phyloP scores from a whole-genome alignment of 805 yeast genomes.

The Cyberlindnera xylosilytica region DNA sequence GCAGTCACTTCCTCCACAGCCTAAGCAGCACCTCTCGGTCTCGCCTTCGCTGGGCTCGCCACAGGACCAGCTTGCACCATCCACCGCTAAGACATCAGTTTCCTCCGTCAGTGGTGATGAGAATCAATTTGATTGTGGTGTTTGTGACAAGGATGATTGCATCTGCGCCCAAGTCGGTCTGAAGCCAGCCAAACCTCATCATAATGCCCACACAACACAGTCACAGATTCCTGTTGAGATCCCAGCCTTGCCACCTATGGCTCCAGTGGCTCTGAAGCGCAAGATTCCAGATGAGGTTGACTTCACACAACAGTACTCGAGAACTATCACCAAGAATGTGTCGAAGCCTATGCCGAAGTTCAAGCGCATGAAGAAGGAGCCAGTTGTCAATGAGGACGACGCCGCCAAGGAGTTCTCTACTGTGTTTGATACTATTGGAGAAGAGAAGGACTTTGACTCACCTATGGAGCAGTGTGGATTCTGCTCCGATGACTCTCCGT shows the following conservation, averaged over 20 bases:
- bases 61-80: slow-evolving; percentile 12
- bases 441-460: slow-evolving; percentile 41
- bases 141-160: slow-evolving; percentile 68
- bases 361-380: slow-evolving; percentile 6
- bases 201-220: neutral
- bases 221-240: slow-evolving; percentile 3
- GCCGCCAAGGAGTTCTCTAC: slow-evolving; percentile 20
- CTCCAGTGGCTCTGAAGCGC: slow-evolving; percentile 60
- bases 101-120: slow-evolving; percentile 21
- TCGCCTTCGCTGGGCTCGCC: slow-evolving; percentile 37
- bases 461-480: slow-evolving; percentile 84
- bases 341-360: slow-evolving; percentile 27
- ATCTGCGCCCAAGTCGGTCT: slow-evolving; percentile 49
- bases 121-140: slow-evolving; percentile 47
- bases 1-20: slow-evolving; percentile 31
- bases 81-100: slow-evolving; percentile 21
- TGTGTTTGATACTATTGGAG: slow-evolving; percentile 22
- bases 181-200: slow-evolving; percentile 13
- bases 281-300: slow-evolving; percentile 39
- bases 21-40: slow-evolving; percentile 38
- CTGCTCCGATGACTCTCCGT: slow-evolving; percentile 88
- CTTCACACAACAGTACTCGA: slow-evolving; percentile 49
- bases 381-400: slow-evolving; percentile 9
- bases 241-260: slow-evolving; percentile 48
- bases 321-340: slow-evolving; percentile 21